These are phyloP conservation scores for Brettanomyces anomalus DNA, from an alignment of 805 yeast species.

Conservation along the genomic window DNA sequence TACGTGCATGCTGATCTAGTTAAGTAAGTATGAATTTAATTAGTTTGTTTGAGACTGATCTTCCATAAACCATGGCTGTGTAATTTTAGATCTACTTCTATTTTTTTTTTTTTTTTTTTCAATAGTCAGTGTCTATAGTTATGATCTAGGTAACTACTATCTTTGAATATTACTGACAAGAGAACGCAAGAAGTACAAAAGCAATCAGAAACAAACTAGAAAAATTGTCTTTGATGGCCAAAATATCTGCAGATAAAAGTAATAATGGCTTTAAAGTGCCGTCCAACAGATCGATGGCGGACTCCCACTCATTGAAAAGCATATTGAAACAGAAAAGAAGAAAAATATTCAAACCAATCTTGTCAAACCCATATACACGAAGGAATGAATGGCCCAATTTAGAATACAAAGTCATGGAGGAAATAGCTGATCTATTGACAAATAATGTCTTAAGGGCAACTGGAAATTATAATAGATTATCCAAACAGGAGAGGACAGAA, in stretches of 20 bases:
- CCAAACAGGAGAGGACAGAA: conserved; percentile 17
- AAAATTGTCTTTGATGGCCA: too few relatives aligned
- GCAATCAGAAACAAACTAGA: too few relatives aligned
- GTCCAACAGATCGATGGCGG: neutral
- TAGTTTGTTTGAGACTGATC: too few relatives aligned
- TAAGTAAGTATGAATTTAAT: too few relatives aligned
- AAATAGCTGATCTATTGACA: conserved; percentile 20
- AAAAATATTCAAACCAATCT: conserved; percentile 54
- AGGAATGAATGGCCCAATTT: conserved; percentile 32
- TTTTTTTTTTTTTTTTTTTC: too few relatives aligned
- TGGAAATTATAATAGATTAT: conserved; percentile 13
- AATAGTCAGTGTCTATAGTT: too few relatives aligned
- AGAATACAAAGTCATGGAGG: conserved; percentile 22
- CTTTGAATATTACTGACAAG: too few relatives aligned
- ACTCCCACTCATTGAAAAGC: neutral
- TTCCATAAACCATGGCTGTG: too few relatives aligned
- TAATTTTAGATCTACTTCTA: too few relatives aligned
- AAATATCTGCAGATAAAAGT: neutral
- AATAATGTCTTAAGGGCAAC: conserved; percentile 6
- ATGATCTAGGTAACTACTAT: too few relatives aligned
- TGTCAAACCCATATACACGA: conserved; percentile 55
- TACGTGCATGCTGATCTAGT: too few relatives aligned
- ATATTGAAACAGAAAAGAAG: conserved; percentile 31
- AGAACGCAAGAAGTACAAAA: neutral
- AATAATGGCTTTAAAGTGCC: neutral